phyloP scores from a whole-genome alignment of 23 red algal species.

The Agarophyton chilense region DNA sequence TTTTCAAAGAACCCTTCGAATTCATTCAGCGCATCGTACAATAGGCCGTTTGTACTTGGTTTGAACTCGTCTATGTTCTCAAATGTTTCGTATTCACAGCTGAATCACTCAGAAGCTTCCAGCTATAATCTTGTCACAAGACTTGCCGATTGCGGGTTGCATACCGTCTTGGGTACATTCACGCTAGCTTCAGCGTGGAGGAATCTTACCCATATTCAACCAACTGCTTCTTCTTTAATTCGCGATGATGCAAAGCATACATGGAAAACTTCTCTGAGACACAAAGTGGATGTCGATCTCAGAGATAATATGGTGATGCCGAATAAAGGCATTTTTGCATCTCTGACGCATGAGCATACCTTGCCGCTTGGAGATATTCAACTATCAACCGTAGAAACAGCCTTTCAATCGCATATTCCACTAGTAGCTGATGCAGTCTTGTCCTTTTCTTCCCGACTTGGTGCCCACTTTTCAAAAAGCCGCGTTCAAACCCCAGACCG shows the following conservation, averaged over 20 bases:
- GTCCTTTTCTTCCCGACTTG: conserved; percentile 27
- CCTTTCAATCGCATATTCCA: conserved; percentile 58
- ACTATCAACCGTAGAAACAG: conserved; percentile 28
- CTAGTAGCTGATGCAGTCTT: conserved; percentile 50
- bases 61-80: conserved; percentile 29
- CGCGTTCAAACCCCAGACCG: conserved; percentile 71
- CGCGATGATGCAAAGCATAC: conserved; percentile 79
- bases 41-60: conserved; percentile 40
- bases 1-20: conserved; percentile 51
- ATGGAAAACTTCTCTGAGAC: conserved; percentile 69
- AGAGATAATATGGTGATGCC: conserved; percentile 74
- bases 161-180: conserved; percentile 25
- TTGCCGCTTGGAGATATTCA: conserved; percentile 63
- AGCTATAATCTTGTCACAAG: conserved; percentile 21
- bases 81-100: conserved; percentile 9
- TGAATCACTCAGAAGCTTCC: conserved; percentile 36
- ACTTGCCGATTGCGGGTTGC: conserved; percentile 22
- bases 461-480: conserved; percentile 11
- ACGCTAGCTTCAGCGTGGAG: conserved; percentile 55
- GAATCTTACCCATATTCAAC: conserved; percentile 45
- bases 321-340: conserved; percentile 35
- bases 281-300: conserved; percentile 56
- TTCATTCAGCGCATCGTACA: neutral
- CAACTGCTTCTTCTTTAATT: conserved; percentile 45
- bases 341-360: conserved; percentile 22